These are phyloP conservation scores for Choiromyces venosus DNA, from an alignment of 495 filamentous ascomycete genomes.

Conservation along the genomic window DNA sequence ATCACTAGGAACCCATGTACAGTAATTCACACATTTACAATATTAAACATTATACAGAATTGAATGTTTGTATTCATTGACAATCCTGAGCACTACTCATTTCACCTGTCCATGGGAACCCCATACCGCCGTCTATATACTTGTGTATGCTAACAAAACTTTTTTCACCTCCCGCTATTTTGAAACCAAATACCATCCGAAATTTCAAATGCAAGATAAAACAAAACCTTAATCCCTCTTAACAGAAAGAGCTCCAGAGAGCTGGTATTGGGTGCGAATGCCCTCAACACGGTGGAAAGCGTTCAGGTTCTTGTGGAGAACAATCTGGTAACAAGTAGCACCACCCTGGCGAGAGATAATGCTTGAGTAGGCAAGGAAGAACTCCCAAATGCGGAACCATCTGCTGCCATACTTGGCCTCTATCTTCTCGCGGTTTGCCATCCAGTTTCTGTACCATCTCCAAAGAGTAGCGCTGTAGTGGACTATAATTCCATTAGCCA, in stretches of 20 bases:
- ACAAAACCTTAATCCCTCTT: slow-evolving; percentile 19
- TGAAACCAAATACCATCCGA: background rate
- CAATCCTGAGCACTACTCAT: background rate
- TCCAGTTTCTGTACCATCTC: slow-evolving; percentile 99
- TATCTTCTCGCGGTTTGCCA: slow-evolving; percentile 91
- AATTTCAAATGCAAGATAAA: background rate
- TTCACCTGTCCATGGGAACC: background rate
- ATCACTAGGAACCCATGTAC: background rate
- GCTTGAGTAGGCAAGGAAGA: slow-evolving; percentile 88
- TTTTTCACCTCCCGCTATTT: background rate
- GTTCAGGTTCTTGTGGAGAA: slow-evolving; percentile 95
- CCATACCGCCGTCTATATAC: background rate
- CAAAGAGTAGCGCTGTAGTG: slow-evolving; percentile 97
- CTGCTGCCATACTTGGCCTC: slow-evolving; percentile 89
- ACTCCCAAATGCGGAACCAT: slow-evolving; percentile 99
- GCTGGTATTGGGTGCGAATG: slow-evolving; percentile 64
- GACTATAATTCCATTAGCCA: slow-evolving; percentile 80
- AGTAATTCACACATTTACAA: background rate
- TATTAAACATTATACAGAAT: background rate
- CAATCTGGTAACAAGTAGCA: slow-evolving; percentile 95
- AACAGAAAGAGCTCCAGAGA: slow-evolving; percentile 62
- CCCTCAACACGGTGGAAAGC: slow-evolving; percentile 90
- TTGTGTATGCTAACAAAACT: background rate
- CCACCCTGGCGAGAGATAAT: slow-evolving; percentile 89
- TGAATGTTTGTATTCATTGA: background rate